Percentiles rank a stretch among this genome's conserved stretches.
phyloP scores from a whole-genome alignment of 371 early-diverging fungal genomes.

The Mucor velutinosus region DNA sequence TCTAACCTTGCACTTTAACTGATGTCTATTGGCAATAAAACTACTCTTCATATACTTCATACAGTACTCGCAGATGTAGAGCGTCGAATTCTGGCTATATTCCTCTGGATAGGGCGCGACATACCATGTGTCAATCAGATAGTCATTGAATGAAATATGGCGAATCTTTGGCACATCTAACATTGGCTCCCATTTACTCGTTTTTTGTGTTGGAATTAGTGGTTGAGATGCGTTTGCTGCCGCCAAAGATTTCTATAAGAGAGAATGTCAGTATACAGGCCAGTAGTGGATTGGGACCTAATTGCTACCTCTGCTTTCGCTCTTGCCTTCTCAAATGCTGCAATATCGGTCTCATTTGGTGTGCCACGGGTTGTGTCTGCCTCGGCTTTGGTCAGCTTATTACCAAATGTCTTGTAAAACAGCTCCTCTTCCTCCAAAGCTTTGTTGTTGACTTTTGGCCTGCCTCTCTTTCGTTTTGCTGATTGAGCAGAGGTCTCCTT shows the following conservation, averaged over 20 bases:
- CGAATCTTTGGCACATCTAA: slow-evolving; percentile 25
- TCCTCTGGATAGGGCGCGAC: slow-evolving; percentile 98
- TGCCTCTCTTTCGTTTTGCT: not conserved
- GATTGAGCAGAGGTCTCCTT: not conserved
- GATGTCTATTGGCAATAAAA: slow-evolving; percentile 75
- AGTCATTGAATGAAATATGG: slow-evolving; percentile 65
- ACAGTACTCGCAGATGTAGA: slow-evolving; percentile 98
- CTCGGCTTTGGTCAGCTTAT: slow-evolving; percentile 57
- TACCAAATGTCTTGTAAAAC: slow-evolving; percentile 53
- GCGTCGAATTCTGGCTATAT: slow-evolving; percentile 66
- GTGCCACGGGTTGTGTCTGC: slow-evolving; percentile 55
- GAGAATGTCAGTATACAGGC: not conserved
- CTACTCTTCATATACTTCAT: slow-evolving; percentile 91
- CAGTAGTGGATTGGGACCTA: not conserved
- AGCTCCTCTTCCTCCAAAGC: slow-evolving; percentile 20
- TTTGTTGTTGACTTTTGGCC: not conserved
- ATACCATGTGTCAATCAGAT: slow-evolving; percentile 96
- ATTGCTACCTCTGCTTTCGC: slow-evolving; percentile 23
- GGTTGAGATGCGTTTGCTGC: not conserved
- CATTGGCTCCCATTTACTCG: not conserved
- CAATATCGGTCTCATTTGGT: slow-evolving; percentile 54
- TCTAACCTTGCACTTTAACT: slow-evolving; percentile 77
- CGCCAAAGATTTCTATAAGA: not conserved
- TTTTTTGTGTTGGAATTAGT: not conserved
- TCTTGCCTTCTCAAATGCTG: slow-evolving; percentile 48